A percentile compares a stretch with the other conserved stretches of the same genome.
Conservation (phyloP, 495 filamentous ascomycete species). For the Collariella sp. region DNA sequence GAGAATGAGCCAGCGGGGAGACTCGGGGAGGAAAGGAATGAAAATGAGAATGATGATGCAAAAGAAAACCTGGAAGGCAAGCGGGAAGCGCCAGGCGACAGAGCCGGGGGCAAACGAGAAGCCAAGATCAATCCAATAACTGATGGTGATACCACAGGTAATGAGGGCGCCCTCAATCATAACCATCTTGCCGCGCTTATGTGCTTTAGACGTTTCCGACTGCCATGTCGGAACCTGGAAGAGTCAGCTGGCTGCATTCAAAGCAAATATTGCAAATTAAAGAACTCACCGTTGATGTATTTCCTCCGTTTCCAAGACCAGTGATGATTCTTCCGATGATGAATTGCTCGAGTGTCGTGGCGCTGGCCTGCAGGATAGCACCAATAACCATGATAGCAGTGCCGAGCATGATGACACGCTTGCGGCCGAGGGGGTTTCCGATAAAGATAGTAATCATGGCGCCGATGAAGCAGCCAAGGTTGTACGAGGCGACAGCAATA, state of each 20-base stretch:
- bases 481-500: constrained; percentile 4
- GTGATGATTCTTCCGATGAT: constrained; percentile 57
- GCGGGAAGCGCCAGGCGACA: constrained; percentile 57
- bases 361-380: constrained; percentile 47
- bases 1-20: constrained; percentile 50
- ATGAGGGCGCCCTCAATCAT: constrained; percentile 68
- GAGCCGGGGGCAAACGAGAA: constrained; percentile 55
- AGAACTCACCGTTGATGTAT: constrained; percentile 33
- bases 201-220: constrained; percentile 66
- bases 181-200: constrained; percentile 65
- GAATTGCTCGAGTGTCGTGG: constrained; percentile 38
- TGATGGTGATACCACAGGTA: constrained; percentile 55
- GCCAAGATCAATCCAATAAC: constrained; percentile 66
- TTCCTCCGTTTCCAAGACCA: constrained; percentile 4
- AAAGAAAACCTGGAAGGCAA: constrained; percentile 52
- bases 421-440: constrained; percentile 48
- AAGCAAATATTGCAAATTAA: not conserved
- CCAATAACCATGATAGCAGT: constrained; percentile 51
- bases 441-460: constrained; percentile 50
- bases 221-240: constrained; percentile 57
- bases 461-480: constrained; percentile 37
- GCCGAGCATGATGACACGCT: constrained; percentile 51
- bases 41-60: constrained; percentile 51
- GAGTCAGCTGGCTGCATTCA: not conserved
- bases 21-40: constrained; percentile 52